Evolutionary conservation across 768 basidiomycete genomes (phyloP).

Genomic region (Podaxis pistillaris): DNA sequence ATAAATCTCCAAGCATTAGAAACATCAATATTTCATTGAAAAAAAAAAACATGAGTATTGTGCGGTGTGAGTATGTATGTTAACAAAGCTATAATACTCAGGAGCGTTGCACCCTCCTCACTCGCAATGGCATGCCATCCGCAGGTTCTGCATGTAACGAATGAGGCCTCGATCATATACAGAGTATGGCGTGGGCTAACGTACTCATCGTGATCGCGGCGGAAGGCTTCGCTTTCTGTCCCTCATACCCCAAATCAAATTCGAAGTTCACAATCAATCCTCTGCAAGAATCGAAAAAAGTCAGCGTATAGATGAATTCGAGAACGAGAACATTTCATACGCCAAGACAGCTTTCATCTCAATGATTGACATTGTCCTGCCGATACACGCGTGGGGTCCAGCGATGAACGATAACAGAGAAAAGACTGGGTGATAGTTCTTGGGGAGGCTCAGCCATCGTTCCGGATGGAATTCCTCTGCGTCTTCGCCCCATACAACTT

Average conservation of each 20-base stretch:
- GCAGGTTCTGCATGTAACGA: slow-evolving; percentile 25
- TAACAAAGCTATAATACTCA: neutral
- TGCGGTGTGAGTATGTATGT: neutral
- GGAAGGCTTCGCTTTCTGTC: slow-evolving; percentile 23
- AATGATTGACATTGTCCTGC: slow-evolving; percentile 45
- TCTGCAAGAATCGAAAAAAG: slow-evolving; percentile 11
- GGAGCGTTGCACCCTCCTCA: slow-evolving; percentile 21
- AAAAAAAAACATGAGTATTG: neutral
- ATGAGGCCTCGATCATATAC: neutral
- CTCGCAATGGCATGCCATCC: slow-evolving; percentile 35
- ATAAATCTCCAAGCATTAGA: too few relatives aligned
- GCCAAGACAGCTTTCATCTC: slow-evolving; percentile 48
- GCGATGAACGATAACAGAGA: slow-evolving; percentile 42
- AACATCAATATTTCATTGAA: neutral
- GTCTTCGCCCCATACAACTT: slow-evolving; percentile 48
- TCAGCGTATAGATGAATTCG: neutral
- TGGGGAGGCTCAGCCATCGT: slow-evolving; percentile 43
- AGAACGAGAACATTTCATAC: slow-evolving; percentile 18
- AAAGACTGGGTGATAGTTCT: slow-evolving; percentile 32
- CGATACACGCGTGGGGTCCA: slow-evolving; percentile 47
- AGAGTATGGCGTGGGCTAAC: slow-evolving; percentile 12
- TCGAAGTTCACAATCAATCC: slow-evolving; percentile 39
- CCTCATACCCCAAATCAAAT: slow-evolving; percentile 38
- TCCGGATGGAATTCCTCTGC: slow-evolving; percentile 49
- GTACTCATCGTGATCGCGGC: slow-evolving; percentile 47